These are phyloP conservation scores for Myriosclerotinia curreyana DNA, from an alignment of 2,329 filamentous ascomycete species.

Conservation along the genomic window DNA sequence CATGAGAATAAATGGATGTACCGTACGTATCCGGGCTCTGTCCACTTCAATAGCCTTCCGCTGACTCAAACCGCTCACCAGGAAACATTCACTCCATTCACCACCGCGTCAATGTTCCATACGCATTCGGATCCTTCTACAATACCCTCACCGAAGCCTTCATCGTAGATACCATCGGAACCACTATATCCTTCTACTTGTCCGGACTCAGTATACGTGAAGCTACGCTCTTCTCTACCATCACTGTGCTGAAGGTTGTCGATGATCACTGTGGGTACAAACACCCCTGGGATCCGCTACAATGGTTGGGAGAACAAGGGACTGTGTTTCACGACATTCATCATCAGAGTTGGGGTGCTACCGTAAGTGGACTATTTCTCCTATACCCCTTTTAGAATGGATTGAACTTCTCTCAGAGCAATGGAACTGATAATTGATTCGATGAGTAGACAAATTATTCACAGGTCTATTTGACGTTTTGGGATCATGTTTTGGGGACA, in stretches of 20 bases:
- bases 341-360: conserved; percentile 22
- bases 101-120: conserved; percentile 91
- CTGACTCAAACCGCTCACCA: neutral
- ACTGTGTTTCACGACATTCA: conserved; percentile 20
- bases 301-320: conserved; percentile 19
- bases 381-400: too few species aligned
- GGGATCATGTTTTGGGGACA: conserved; percentile 11
- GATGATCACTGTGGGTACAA: conserved; percentile 93
- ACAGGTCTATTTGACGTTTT: conserved; percentile 15
- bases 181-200: conserved; percentile 76
- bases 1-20: conserved; percentile 69
- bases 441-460: conserved; percentile 6
- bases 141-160: conserved; percentile 92
- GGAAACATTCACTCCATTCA: conserved; percentile 86
- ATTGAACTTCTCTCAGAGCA: neutral
- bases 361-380: neutral
- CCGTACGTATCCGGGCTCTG: neutral
- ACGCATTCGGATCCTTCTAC: conserved; percentile 93
- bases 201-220: conserved; percentile 77
- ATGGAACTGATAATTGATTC: neutral
- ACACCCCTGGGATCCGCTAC: conserved; percentile 77
- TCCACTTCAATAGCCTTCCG: neutral
- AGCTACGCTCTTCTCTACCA: conserved; percentile 80
- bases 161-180: conserved; percentile 80
- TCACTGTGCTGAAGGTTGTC: conserved; percentile 87